Base-by-base conservation (phyloP, 768 basidiomycete species). In the Termitomyces sp. region DNA sequence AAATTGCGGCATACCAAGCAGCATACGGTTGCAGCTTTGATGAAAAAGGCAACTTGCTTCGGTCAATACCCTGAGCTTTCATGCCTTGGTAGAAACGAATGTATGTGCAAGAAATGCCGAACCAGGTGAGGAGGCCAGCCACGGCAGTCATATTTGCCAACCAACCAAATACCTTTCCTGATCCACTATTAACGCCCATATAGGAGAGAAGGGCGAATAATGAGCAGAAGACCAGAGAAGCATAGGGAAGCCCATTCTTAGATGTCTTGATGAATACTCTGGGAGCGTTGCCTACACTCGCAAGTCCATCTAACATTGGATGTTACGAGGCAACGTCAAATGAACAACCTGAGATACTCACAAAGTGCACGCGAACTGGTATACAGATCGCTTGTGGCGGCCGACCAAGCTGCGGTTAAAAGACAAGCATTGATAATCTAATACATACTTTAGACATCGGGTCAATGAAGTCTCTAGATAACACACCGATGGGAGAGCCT, bases 361-460 rank as follows among this genome's bases (percentile, higher is more conserved):
- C 89, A 95, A 9, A 98, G 79, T 0, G 89, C 90, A 56, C 91
- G 86, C 18, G 93, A 94, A 49, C 88, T 88, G 4, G 93, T 95
- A 75, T 93, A 96, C 49, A 97, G 71, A 69, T 96, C 93, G 70
- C 88, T 90, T 26, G 87, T 88, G 5, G 91, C 92, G 36, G 95
- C 94, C 28, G 94, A 96, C 88, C 91, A 95, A 5, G 95, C 94
- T 3, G 93, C 92, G 41, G 89, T 92, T 63, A 98, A 74, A 14
- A 96, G 78, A 69, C 83, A 86, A 3, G 88, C 90, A 67, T 92
- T 93, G 69, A 93, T 91, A 41, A 92, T 76, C 87, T 89, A 48
- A 23, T 33, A 3, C 14, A 49, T 33, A 14, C 23, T 47, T 48
- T 4, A 50, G 55, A 64, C 56, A n/a, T 20, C 30, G 28, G 30